These are phyloP conservation scores for Cantharellus anzutake DNA, from an alignment of 768 basidiomycete species.

Conservation along the genomic window DNA sequence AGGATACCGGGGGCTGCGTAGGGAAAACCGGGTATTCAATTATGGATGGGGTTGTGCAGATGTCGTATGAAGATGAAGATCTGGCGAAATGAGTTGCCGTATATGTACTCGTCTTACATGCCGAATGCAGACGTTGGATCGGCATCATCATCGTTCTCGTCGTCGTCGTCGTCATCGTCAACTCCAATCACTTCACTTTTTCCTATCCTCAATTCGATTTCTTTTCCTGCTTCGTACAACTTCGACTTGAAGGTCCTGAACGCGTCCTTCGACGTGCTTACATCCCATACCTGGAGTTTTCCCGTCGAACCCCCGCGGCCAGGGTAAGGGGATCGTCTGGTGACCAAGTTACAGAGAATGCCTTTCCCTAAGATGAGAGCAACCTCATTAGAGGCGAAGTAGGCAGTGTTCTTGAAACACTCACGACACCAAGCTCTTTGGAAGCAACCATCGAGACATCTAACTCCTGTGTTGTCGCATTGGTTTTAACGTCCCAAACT, in stretches of 20 bases:
- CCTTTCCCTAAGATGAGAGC: conserved; percentile 63
- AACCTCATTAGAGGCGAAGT: not conserved
- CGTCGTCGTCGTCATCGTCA: conserved; percentile 44
- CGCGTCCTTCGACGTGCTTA: conserved; percentile 64
- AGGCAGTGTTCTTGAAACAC: not conserved
- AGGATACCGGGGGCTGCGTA: conserved; percentile 62
- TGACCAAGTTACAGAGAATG: conserved; percentile 80
- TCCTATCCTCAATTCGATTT: conserved; percentile 35
- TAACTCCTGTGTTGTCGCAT: conserved; percentile 33
- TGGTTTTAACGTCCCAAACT: conserved; percentile 78
- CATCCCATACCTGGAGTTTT: conserved; percentile 77
- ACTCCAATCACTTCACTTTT: conserved; percentile 18
- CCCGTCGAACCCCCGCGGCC: conserved; percentile 88
- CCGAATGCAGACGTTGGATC: no score
- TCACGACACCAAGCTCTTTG: not conserved
- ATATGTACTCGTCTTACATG: no score
- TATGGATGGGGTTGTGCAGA: conserved; percentile 79
- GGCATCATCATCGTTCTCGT: no score
- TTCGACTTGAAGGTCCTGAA: conserved; percentile 70
- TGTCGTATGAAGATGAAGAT: conserved; percentile 30
- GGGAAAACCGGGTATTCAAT: conserved; percentile 83
- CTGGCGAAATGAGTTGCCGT: no score
- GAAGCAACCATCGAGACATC: conserved; percentile 58
- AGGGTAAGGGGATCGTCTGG: conserved; percentile 89
- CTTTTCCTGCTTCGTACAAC: conserved; percentile 48